These are phyloP conservation scores for Eryngium alpinum DNA, from an alignment of 140 eudicot genomes.

Conservation along the genomic window DNA sequence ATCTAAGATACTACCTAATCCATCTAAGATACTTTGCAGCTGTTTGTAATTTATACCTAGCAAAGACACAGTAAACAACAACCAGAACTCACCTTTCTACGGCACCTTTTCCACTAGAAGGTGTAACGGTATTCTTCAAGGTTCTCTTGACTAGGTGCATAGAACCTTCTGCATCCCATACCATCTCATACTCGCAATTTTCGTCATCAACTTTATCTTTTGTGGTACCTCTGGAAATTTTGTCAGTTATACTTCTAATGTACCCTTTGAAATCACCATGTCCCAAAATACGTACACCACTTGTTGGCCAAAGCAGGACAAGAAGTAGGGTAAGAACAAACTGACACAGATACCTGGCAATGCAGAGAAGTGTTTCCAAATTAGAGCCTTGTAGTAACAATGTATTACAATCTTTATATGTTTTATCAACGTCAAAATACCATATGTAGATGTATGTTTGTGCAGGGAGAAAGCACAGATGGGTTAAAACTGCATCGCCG, in stretches of 20 bases:
- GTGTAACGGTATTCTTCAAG: conserved; percentile 22
- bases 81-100: conserved; percentile 44
- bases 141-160: conserved; percentile 86
- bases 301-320: conserved; percentile 68
- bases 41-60: not conserved
- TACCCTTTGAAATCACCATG: conserved; percentile 27
- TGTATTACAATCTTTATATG: not conserved
- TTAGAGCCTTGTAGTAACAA: conserved; percentile 1
- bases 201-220: conserved; percentile 89
- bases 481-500: conserved; percentile 38
- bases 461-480: conserved; percentile 73
- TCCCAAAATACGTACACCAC: conserved; percentile 37
- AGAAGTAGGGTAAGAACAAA: conserved; percentile 62
- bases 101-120: conserved; percentile 40
- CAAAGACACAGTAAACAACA: not conserved
- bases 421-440: conserved; percentile 28
- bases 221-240: conserved; percentile 26
- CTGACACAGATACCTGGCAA: conserved; percentile 61
- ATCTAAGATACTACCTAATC: not conserved
- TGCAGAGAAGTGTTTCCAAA: conserved; percentile 14
- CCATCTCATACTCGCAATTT: conserved; percentile 73
- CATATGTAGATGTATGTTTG: conserved; percentile 71
- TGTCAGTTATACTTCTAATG: conserved; percentile 22
- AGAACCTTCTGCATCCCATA: conserved; percentile 99
- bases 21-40: not conserved